These are phyloP conservation scores for Aureobasidium lini DNA, from an alignment of 2,329 filamentous ascomycete species.

Conservation along the genomic window DNA sequence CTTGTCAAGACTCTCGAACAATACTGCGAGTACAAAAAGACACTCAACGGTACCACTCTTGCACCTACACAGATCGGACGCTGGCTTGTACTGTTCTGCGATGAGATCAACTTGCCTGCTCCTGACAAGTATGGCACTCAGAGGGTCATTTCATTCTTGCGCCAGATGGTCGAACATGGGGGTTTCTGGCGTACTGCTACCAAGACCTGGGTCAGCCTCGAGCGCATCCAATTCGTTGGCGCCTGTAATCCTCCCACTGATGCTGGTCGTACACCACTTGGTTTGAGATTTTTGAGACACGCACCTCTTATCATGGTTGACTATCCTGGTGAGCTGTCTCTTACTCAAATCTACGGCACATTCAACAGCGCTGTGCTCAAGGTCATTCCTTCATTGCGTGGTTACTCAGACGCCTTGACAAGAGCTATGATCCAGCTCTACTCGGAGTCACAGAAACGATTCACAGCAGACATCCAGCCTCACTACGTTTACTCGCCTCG, in stretches of 20 bases:
- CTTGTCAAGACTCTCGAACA: slow-evolving; percentile 99
- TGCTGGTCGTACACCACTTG: slow-evolving; percentile 90
- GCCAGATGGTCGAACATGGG: slow-evolving; percentile 96
- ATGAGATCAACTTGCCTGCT: slow-evolving; percentile 97
- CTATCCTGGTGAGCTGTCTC: slow-evolving; percentile 89
- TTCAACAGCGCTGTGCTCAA: slow-evolving; percentile 96
- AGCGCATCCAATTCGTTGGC: slow-evolving; percentile 97
- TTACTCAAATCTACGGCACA: slow-evolving; percentile 96
- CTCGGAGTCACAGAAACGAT: slow-evolving; percentile 84
- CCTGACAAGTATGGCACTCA: slow-evolving; percentile 98
- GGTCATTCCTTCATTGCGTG: slow-evolving; percentile 88
- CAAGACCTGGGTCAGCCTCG: slow-evolving; percentile 95
- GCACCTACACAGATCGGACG: slow-evolving; percentile 93
- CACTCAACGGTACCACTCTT: slow-evolving; percentile 87
- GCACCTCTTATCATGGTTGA: slow-evolving; percentile 99
- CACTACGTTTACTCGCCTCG: slow-evolving; percentile 99
- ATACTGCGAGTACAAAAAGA: slow-evolving; percentile 99
- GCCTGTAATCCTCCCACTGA: slow-evolving; percentile 98
- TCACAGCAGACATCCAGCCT: slow-evolving; percentile 93
- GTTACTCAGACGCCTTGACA: slow-evolving; percentile 88
- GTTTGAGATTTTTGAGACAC: slow-evolving; percentile 86
- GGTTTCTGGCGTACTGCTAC: slow-evolving; percentile 98
- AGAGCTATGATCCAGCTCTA: slow-evolving; percentile 98
- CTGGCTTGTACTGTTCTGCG: slow-evolving; percentile 98
- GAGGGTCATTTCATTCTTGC: slow-evolving; percentile 91